A percentile compares a stretch with the other conserved stretches of the same genome.
phyloP scores from a whole-genome alignment of 805 yeast genomes.

The Wilhelminamyces savonicus region DNA sequence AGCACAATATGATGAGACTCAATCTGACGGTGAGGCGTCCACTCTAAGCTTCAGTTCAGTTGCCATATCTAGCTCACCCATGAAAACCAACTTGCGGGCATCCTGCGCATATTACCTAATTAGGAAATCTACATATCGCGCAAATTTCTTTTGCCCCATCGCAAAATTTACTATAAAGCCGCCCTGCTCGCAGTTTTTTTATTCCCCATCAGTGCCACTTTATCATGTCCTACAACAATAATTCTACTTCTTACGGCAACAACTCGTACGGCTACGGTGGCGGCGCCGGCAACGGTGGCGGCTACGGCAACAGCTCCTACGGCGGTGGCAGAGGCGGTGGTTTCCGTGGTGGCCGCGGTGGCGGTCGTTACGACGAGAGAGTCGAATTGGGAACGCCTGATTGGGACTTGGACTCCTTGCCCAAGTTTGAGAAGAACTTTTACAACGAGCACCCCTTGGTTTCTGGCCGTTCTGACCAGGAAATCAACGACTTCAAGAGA shows the following conservation, averaged over 20 bases:
- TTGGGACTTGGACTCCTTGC: constrained; percentile 73
- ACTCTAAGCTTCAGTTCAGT: no score
- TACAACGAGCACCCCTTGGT: constrained; percentile 83
- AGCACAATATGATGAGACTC: no score
- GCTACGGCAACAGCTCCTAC: constrained; percentile 12
- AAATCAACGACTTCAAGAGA: constrained; percentile 69
- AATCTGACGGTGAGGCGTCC: no score
- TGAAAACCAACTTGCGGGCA: no score
- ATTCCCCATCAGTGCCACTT: no score
- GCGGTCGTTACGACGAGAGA: constrained; percentile 34
- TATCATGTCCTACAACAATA: constrained; percentile 37
- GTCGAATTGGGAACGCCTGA: constrained; percentile 61
- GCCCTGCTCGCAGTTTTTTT: no score
- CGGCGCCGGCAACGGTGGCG: constrained; percentile 27
- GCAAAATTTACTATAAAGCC: no score
- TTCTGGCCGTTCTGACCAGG: constrained; percentile 65
- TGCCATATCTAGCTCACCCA: no score
- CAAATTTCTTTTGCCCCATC: no score
- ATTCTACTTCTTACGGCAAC: constrained; percentile 16
- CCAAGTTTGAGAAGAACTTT: constrained; percentile 92
- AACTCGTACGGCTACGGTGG: constrained; percentile 16
- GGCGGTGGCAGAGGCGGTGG: constrained; percentile 29
- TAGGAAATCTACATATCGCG: no score
- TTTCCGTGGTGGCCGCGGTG: constrained; percentile 28
- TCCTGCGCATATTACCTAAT: no score